Conservation (phyloP, 2,329 filamentous ascomycete genomes). For the Exophiala alcalophila region DNA sequence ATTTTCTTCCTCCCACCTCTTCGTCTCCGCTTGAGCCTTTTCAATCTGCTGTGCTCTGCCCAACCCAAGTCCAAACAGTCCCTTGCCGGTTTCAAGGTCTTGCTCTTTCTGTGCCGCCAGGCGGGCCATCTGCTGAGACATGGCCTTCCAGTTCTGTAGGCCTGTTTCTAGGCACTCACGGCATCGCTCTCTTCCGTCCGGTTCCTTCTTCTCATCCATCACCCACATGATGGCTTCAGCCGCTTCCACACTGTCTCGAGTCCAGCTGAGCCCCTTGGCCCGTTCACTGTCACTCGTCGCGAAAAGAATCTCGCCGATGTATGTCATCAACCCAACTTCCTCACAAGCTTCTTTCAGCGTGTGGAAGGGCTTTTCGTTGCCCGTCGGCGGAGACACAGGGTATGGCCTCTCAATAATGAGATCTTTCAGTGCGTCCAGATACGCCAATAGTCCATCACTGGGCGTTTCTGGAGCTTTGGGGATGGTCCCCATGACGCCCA, state of each 20-base stretch:
- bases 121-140: conserved; percentile 66
- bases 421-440: conserved; percentile 35
- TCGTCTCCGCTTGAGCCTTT: conserved; percentile 21
- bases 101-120: conserved; percentile 49
- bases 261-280: conserved; percentile 81
- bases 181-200: conserved; percentile 59
- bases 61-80: conserved; percentile 38
- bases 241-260: conserved; percentile 77
- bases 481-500: conserved; percentile 23
- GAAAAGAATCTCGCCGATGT: conserved; percentile 92
- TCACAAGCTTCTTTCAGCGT: conserved; percentile 68
- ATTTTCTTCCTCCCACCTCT: conserved; percentile 30
- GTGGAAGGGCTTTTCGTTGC: conserved; percentile 64
- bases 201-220: conserved; percentile 35
- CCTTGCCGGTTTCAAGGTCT: conserved; percentile 31
- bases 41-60: conserved; percentile 24
- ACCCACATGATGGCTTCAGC: conserved; percentile 66
- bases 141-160: conserved; percentile 76
- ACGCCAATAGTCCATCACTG: conserved; percentile 15
- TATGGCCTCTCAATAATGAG: conserved; percentile 58
- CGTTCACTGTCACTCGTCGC: conserved; percentile 55
- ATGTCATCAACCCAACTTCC: conserved; percentile 80
- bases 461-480: conserved; percentile 29
- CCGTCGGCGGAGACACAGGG: conserved; percentile 67
- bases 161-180: conserved; percentile 73